Percentiles rank a stretch among this genome's conserved stretches.
Evolutionary conservation across 23 red algal species (phyloP).

Genomic region (Gracilariopsis chorda): DNA sequence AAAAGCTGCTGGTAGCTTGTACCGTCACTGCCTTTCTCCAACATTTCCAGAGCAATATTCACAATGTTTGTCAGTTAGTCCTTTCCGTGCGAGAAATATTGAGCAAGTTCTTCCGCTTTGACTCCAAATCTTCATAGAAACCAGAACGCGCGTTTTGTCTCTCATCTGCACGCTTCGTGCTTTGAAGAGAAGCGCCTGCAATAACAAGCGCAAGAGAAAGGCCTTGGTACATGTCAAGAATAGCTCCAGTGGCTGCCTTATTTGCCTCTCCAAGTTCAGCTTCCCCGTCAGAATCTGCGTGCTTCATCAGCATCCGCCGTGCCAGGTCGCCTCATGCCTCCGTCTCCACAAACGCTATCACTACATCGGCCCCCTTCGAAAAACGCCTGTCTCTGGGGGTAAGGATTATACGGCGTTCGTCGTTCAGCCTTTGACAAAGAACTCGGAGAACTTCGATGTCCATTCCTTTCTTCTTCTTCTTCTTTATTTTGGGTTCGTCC

Average conservation of each 20-base stretch:
- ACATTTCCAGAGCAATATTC: not conserved
- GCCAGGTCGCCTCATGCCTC: not conserved
- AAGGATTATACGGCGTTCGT: not conserved
- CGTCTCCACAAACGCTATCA: not conserved
- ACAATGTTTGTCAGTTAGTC: conserved; percentile 5
- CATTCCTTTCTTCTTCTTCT: too few relatives aligned
- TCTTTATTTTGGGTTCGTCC: too few relatives aligned
- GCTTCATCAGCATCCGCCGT: not conserved
- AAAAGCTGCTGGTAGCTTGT: not conserved
- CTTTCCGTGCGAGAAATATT: not conserved
- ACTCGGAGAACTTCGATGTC: not conserved
- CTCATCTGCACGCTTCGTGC: not conserved
- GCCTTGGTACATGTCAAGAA: not conserved
- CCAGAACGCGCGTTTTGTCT: not conserved
- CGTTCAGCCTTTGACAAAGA: not conserved
- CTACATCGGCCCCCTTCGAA: not conserved
- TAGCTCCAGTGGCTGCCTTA: not conserved
- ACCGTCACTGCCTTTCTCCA: not conserved
- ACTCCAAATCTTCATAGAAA: conserved; percentile 4
- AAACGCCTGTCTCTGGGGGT: not conserved
- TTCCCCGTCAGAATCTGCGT: not conserved
- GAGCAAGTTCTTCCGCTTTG: conserved; percentile 1
- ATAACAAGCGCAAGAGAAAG: conserved; percentile 1
- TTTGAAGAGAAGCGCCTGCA: not conserved
- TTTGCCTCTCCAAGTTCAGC: not conserved